Evolutionary conservation across 768 basidiomycete species (phyloP).

Genomic region (Lactifluus piperatus): DNA sequence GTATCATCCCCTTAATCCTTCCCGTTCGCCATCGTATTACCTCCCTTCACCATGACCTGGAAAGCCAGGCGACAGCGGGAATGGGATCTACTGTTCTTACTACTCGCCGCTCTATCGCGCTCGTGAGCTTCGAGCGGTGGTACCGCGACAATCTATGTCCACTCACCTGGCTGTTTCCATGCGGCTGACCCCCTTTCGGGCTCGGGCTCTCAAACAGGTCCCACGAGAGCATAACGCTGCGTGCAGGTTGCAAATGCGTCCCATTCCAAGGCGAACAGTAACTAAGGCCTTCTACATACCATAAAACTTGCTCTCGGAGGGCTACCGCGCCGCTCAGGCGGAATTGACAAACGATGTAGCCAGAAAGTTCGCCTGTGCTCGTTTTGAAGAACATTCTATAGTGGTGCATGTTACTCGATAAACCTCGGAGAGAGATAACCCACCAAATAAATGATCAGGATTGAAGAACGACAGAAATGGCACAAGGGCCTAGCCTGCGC

Average conservation of each 20-base stretch:
- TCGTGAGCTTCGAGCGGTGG: conserved; percentile 32
- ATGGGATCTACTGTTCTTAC: conserved; percentile 61
- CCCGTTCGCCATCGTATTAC: conserved; percentile 23
- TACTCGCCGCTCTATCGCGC: conserved; percentile 39
- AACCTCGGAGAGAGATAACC: conserved; percentile 37
- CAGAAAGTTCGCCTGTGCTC: conserved; percentile 55
- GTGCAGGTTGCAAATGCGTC: conserved; percentile 40
- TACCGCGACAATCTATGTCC: conserved; percentile 10
- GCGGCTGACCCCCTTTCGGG: conserved; percentile 30
- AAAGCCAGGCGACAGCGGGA: conserved; percentile 55
- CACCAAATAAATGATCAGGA: conserved; percentile 34
- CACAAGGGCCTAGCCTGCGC: conserved; percentile 67
- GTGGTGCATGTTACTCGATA: conserved; percentile 38
- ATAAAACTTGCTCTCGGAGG: too few relatives aligned
- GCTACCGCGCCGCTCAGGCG: conserved; percentile 79
- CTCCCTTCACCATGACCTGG: conserved; percentile 29
- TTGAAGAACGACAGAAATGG: conserved; percentile 58
- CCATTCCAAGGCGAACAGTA: conserved; percentile 41
- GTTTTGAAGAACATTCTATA: conserved; percentile 70
- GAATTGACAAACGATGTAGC: conserved; percentile 74
- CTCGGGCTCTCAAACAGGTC: conserved; percentile 55
- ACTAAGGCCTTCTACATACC: too few relatives aligned
- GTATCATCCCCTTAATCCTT: conserved; percentile 23
- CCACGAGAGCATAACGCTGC: conserved; percentile 50
- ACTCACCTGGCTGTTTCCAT: conserved; percentile 19